Conservation (phyloP, 2,329 filamentous ascomycete genomes). For the Gremmenia infestans region DNA sequence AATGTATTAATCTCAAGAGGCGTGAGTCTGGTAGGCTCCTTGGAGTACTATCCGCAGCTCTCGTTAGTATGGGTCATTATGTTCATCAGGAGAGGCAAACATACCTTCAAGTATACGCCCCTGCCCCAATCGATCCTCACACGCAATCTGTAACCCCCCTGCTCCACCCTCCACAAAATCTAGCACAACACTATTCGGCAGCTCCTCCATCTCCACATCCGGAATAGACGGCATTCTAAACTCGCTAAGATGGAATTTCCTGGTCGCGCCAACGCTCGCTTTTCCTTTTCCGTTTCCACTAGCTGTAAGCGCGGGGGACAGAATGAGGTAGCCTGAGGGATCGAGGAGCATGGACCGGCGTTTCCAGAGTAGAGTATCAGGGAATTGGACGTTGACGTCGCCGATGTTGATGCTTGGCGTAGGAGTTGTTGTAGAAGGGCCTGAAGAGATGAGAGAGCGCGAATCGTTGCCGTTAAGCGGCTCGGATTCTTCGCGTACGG, state of each 20-base stretch:
- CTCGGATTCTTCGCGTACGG: constrained; percentile 35
- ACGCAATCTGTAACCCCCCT: constrained; percentile 60
- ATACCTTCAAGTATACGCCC: constrained; percentile 43
- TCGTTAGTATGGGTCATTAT: too few relatives aligned
- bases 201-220: constrained; percentile 86
- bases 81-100: constrained; percentile 2
- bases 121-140: constrained; percentile 57
- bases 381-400: constrained; percentile 95
- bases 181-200: constrained; percentile 75
- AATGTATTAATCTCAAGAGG: too few relatives aligned
- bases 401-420: constrained; percentile 40
- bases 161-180: constrained; percentile 59
- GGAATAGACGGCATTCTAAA: constrained; percentile 76
- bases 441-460: constrained; percentile 21
- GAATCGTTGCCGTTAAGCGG: constrained; percentile 27
- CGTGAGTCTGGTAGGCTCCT: too few relatives aligned
- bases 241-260: constrained; percentile 81
- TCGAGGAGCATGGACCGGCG: constrained; percentile 84
- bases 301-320: constrained; percentile 63
- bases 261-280: constrained; percentile 55
- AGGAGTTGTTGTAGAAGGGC: constrained; percentile 33
- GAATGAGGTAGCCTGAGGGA: constrained; percentile 73
- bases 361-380: constrained; percentile 95
- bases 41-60: too few relatives aligned
- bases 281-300: constrained; percentile 35